Evolutionary conservation across 306 rosid genomes (phyloP).

Genomic region (Trifolium fragiferum): DNA sequence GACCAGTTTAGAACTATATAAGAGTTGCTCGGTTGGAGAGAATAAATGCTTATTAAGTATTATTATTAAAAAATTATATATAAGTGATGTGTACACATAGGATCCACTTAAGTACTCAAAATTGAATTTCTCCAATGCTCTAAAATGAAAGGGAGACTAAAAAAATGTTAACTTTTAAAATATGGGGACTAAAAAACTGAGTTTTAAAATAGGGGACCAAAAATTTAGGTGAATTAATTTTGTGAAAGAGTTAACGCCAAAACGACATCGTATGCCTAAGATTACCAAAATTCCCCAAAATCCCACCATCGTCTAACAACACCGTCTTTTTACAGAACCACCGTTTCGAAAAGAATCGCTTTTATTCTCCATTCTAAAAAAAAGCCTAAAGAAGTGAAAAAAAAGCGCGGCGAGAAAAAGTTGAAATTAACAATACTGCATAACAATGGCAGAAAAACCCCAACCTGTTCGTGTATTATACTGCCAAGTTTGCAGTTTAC

Average conservation of each 20-base stretch:
- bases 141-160: too few relatives aligned
- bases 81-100: too few relatives aligned
- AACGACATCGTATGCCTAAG: neutral
- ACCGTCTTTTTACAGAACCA: neutral
- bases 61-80: too few relatives aligned
- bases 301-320: neutral
- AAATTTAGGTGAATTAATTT: too few relatives aligned
- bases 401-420: neutral
- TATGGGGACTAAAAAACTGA: too few relatives aligned
- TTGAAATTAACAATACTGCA: neutral
- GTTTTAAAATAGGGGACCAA: too few relatives aligned
- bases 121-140: too few relatives aligned
- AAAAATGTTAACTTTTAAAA: too few relatives aligned
- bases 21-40: too few relatives aligned
- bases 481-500: constrained; percentile 74
- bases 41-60: too few relatives aligned
- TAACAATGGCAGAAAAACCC: constrained; percentile 86
- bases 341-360: constrained; percentile 18
- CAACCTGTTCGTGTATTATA: constrained; percentile 82
- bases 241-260: neutral
- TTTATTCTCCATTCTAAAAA: neutral
- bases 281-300: neutral
- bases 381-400: neutral
- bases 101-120: too few relatives aligned
- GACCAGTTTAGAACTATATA: too few relatives aligned